These are phyloP conservation scores for Bipolaris cookei DNA, from an alignment of 2,329 filamentous ascomycete species.

Conservation along the genomic window DNA sequence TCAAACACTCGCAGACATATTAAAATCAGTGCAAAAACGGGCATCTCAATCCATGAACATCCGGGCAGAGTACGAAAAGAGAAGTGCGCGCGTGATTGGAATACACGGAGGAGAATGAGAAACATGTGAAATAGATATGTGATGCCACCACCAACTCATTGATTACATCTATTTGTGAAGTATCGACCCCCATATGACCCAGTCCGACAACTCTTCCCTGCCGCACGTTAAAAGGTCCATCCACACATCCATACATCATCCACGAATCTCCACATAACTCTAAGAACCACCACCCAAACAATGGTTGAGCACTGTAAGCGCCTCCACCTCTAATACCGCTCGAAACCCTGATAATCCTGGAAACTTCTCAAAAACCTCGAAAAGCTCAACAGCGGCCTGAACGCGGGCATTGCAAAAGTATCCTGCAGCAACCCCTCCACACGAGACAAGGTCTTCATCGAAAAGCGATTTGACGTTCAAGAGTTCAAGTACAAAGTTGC, in stretches of 20 bases:
- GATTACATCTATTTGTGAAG: too few relatives aligned
- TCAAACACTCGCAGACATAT: too few relatives aligned
- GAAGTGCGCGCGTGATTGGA: too few relatives aligned
- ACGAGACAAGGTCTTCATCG: constrained; percentile 15
- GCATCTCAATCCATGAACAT: too few relatives aligned
- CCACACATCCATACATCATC: neutral
- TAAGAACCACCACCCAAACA: neutral
- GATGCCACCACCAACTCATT: too few relatives aligned
- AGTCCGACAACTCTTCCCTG: too few relatives aligned
- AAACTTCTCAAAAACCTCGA: constrained; percentile 4
- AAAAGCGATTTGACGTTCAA: constrained; percentile 16
- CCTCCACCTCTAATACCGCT: too few relatives aligned
- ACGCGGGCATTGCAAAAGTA: constrained; percentile 12
- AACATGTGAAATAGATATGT: too few relatives aligned
- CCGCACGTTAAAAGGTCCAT: too few relatives aligned
- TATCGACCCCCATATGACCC: neutral
- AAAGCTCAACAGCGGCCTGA: constrained; percentile 13
- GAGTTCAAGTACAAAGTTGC: constrained; percentile 7
- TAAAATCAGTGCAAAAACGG: too few relatives aligned
- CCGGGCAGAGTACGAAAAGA: too few relatives aligned
- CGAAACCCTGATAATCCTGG: neutral
- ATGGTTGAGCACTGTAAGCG: constrained; percentile 7
- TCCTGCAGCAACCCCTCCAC: constrained; percentile 9
- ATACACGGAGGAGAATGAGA: too few relatives aligned
- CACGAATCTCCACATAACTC: neutral